Conservation (phyloP, 2,329 filamentous ascomycete species). For the Penicillium sp. region DNA sequence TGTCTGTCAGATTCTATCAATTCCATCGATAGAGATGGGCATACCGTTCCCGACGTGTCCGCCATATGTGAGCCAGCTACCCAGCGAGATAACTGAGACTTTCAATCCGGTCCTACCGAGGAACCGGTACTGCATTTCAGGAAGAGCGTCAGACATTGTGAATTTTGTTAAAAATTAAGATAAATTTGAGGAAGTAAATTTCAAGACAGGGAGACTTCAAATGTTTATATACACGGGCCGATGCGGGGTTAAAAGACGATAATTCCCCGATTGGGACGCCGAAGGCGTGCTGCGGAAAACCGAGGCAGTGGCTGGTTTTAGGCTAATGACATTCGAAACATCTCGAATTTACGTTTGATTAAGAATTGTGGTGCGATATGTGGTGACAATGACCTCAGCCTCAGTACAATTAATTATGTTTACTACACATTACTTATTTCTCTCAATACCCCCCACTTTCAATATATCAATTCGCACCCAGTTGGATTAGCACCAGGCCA, state of each 20-base stretch:
- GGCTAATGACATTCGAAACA: conserved; percentile 4
- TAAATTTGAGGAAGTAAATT: not conserved
- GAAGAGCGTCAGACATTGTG: conserved; percentile 24
- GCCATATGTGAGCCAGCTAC: conserved; percentile 65
- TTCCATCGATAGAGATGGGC: not conserved
- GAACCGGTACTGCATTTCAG: conserved; percentile 60
- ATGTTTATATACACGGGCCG: conserved; percentile 2
- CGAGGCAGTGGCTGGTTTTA: not conserved
- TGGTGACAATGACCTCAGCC: not conserved
- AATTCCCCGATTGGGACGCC: conserved; percentile 18
- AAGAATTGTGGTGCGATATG: not conserved
- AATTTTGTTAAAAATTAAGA: not conserved
- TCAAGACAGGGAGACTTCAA: not conserved
- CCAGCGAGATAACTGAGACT: conserved; percentile 71
- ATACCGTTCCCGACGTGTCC: conserved; percentile 68
- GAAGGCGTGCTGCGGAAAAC: not conserved
- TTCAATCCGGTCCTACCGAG: conserved; percentile 71
- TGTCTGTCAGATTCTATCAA: not conserved
- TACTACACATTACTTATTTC: not conserved
- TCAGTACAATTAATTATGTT: not conserved
- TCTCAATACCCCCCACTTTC: not conserved
- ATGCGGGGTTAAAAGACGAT: conserved; percentile 13
- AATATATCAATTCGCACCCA: conserved; percentile 16
- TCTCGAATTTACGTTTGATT: not conserved
- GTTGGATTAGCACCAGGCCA: conserved; percentile 21